phyloP scores from a whole-genome alignment of 2,329 filamentous ascomycete species.

The Ophiobolus disseminans region DNA sequence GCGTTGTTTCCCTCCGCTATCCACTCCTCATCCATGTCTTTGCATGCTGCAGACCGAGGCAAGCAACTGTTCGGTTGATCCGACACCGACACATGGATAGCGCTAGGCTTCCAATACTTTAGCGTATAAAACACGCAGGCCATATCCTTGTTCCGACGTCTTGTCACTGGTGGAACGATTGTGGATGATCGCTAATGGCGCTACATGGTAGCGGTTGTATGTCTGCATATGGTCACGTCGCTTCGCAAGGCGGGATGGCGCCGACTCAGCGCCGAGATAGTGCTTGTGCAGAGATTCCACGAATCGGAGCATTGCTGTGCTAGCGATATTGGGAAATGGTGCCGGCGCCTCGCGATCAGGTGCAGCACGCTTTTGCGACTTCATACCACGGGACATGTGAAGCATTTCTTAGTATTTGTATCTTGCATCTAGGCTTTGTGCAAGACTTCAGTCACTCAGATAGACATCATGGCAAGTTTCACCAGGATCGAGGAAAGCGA shows the following conservation, averaged over 20 bases:
- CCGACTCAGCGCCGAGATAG: not conserved
- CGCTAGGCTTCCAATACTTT: not conserved
- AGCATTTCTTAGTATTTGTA: not conserved
- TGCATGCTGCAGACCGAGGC: conserved; percentile 17
- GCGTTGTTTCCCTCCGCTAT: conserved; percentile 19
- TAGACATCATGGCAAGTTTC: conserved; percentile 71
- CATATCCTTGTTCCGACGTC: not conserved
- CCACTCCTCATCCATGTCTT: conserved; percentile 10
- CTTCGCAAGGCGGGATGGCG: not conserved
- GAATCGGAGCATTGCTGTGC: conserved; percentile 8
- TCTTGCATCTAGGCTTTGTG: too few relatives aligned
- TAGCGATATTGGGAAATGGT: conserved; percentile 10
- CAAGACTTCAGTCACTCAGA: not conserved
- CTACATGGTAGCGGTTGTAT: conserved; percentile 8
- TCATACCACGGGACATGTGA: conserved; percentile 10
- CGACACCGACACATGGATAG: conserved; percentile 11
- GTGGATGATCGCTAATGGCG: too few relatives aligned
- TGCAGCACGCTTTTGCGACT: conserved; percentile 16
- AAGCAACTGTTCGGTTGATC: conserved; percentile 18
- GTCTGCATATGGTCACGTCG: conserved; percentile 1
- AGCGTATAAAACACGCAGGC: not conserved
- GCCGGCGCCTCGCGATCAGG: conserved; percentile 13
- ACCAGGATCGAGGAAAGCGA: conserved; percentile 69
- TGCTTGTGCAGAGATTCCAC: conserved; percentile 10
- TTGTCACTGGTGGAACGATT: conserved; percentile 1